Evolutionary conservation across 192 early-diverging fungal genomes (phyloP).

Genomic region (Mortierella alpina): DNA sequence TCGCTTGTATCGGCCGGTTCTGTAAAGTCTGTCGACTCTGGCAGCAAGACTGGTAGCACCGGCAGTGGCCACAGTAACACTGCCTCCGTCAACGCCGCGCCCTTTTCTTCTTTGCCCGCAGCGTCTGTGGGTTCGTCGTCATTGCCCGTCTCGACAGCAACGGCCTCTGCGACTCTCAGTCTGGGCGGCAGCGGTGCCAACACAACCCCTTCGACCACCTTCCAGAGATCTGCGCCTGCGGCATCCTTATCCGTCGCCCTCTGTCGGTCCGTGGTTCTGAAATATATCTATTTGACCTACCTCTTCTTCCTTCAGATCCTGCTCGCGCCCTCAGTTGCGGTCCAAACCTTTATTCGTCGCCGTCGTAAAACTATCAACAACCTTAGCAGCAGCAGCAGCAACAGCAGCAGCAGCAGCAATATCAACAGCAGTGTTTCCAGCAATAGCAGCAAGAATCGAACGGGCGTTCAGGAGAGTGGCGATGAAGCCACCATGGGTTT

Average conservation of each 20-base stretch:
- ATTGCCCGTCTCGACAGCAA: not conserved
- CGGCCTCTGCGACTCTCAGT: not conserved
- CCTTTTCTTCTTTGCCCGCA: not conserved
- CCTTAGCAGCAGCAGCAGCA: slow-evolving; percentile 1
- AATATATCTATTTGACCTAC: slow-evolving; percentile 47
- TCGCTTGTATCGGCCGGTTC: no score
- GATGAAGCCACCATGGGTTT: not conserved
- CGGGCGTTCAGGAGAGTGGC: not conserved
- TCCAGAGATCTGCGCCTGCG: slow-evolving; percentile 18
- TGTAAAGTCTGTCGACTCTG: no score
- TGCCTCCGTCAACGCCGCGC: no score
- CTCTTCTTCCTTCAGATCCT: slow-evolving; percentile 30
- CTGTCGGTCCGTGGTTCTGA: slow-evolving; percentile 41
- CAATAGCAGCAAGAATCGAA: not conserved
- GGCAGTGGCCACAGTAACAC: no score
- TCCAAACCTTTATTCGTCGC: slow-evolving; percentile 17
- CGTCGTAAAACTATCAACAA: not conserved
- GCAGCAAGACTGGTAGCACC: no score
- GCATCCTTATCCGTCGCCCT: slow-evolving; percentile 38
- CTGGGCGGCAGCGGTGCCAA: not conserved
- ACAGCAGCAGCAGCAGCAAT: slow-evolving; percentile 1
- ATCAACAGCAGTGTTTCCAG: not conserved
- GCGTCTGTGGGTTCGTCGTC: not conserved
- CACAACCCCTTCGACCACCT: slow-evolving; percentile 19
- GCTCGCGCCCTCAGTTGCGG: slow-evolving; percentile 18